Percentiles rank a stretch among this genome's conserved stretches.
These are phyloP conservation scores for Solidago caesia DNA, from an alignment of 129 eudicot genomes.

Conservation along the genomic window DNA sequence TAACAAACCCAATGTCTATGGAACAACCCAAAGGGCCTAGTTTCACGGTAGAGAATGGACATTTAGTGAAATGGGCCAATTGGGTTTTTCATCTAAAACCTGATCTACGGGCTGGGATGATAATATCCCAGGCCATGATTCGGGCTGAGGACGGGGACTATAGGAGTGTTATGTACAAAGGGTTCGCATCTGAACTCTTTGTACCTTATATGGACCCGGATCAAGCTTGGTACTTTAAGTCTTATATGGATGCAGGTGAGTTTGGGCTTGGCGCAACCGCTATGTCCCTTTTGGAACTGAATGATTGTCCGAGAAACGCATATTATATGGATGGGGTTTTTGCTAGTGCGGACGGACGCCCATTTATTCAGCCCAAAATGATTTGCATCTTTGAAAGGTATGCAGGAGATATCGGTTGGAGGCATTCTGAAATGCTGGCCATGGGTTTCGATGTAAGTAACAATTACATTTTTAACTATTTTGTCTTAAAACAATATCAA, in stretches of 20 bases:
- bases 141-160: constrained; percentile 35
- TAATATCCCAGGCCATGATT: constrained; percentile 46
- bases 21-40: constrained; percentile 77
- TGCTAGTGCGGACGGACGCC: constrained; percentile 40
- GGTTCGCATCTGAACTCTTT: constrained; percentile 51
- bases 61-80: constrained; percentile 66
- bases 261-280: constrained; percentile 55
- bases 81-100: constrained; percentile 60
- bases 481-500: not conserved
- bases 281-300: constrained; percentile 47
- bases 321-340: constrained; percentile 57
- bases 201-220: constrained; percentile 68
- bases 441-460: constrained; percentile 41
- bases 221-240: constrained; percentile 52
- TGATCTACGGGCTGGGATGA: constrained; percentile 54
- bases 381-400: constrained; percentile 58
- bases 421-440: constrained; percentile 46
- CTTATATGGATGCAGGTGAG: constrained; percentile 66
- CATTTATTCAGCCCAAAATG: constrained; percentile 38
- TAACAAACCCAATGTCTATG: constrained; percentile 53
- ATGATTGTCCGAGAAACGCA: constrained; percentile 50
- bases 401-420: constrained; percentile 56
- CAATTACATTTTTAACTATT: not conserved
- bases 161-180: constrained; percentile 59
- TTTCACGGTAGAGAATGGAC: constrained; percentile 48